Evolutionary conservation across 345 rosid genomes (phyloP).

Genomic region (Dovyalis caffra): DNA sequence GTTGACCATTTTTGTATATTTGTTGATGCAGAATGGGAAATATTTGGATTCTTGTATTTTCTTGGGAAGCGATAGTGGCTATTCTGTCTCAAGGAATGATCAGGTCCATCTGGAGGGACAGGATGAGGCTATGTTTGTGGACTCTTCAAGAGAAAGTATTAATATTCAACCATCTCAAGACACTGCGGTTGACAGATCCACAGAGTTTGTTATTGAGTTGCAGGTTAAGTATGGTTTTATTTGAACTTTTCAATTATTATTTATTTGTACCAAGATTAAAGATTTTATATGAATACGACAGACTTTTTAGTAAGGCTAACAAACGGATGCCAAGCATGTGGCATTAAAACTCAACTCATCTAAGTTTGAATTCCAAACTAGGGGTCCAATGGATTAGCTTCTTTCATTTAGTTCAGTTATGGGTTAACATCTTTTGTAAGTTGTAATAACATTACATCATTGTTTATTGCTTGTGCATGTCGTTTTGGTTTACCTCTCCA

Average conservation of each 20-base stretch:
- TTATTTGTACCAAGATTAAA: not conserved
- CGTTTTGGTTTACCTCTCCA: not conserved
- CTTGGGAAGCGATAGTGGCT: conserved; percentile 78
- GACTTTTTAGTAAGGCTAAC: no score
- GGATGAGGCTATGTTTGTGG: conserved; percentile 37
- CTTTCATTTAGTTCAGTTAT: no score
- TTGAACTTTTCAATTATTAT: not conserved
- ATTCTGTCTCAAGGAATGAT: conserved; percentile 67
- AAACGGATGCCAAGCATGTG: no score
- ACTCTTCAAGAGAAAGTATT: conserved; percentile 38
- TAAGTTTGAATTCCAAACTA: no score
- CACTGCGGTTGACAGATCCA: conserved; percentile 43
- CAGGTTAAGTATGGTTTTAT: conserved; percentile 52
- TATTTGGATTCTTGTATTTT: conserved; percentile 84
- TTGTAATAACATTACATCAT: no score
- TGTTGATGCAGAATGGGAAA: conserved; percentile 65
- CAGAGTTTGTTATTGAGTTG: conserved; percentile 67
- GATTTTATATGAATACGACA: no score
- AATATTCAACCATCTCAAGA: conserved; percentile 39
- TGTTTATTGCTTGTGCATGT: not conserved
- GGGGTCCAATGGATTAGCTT: no score
- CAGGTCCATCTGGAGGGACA: conserved; percentile 58
- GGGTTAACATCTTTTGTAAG: no score
- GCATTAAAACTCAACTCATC: no score
- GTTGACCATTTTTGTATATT: conserved; percentile 12